Evolutionary conservation across 2,329 filamentous ascomycete genomes (phyloP).

Genomic region (Pseudocercospora cruenta): DNA sequence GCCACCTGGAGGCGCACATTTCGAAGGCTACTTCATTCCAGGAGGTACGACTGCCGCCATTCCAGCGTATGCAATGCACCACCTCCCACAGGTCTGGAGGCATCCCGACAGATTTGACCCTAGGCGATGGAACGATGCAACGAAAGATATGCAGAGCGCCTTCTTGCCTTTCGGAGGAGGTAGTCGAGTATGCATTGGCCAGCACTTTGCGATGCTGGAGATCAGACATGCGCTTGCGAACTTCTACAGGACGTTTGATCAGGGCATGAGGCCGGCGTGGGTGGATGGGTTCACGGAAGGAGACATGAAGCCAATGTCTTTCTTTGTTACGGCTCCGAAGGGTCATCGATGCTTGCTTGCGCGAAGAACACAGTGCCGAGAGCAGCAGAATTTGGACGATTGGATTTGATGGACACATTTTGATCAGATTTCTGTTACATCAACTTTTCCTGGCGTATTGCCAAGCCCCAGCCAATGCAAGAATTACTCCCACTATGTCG

Average conservation of each 20-base stretch:
- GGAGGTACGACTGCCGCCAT: background rate
- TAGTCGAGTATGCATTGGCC: background rate
- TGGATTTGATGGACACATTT: no score
- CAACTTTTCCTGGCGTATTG: constrained; percentile 10
- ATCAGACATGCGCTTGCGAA: background rate
- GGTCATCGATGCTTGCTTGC: background rate
- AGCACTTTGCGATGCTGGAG: constrained; percentile 4
- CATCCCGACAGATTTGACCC: background rate
- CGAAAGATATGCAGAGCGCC: background rate
- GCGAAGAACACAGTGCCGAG: background rate
- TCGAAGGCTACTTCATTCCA: background rate
- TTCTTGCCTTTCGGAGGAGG: constrained; percentile 4
- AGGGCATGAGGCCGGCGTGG: background rate
- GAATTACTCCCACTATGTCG: constrained; percentile 7
- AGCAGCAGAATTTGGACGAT: no score
- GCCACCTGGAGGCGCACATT: background rate
- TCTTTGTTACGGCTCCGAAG: background rate
- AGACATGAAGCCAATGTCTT: background rate
- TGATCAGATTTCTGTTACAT: no score
- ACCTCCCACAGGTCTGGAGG: background rate
- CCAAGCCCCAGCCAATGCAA: constrained; percentile 13
- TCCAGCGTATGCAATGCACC: constrained; percentile 1
- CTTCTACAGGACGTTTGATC: background rate
- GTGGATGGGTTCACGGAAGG: background rate
- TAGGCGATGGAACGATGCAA: background rate